A percentile compares a stretch with the other conserved stretches of the same genome.
Evolutionary conservation across 2,329 filamentous ascomycete genomes (phyloP).

Genomic region (Sclerotinia subarctica): DNA sequence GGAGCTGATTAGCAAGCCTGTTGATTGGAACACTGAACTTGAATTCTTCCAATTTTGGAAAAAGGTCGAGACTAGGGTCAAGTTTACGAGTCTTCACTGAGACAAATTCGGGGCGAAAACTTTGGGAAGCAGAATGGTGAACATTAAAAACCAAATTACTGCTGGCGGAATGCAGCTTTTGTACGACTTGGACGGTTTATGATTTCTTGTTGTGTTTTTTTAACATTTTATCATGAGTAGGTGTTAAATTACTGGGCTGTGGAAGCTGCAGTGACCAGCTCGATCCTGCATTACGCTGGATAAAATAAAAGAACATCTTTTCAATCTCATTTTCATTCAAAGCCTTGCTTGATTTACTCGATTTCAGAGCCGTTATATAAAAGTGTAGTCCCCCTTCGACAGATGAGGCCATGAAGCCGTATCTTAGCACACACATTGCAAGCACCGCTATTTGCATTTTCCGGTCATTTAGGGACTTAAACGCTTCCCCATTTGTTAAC

Average conservation of each 20-base stretch:
- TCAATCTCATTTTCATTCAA: not conserved
- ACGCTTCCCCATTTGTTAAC: not conserved
- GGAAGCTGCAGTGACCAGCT: not conserved
- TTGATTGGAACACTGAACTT: not conserved
- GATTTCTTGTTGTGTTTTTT: not conserved
- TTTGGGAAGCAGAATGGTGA: not conserved
- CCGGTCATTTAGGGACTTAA: not conserved
- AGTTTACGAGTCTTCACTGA: slow-evolving; percentile 4
- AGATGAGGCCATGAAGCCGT: not conserved
- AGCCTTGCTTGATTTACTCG: not conserved
- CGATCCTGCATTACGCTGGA: not conserved
- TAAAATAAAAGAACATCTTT: not conserved
- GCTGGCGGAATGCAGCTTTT: not conserved
- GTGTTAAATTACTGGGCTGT: not conserved
- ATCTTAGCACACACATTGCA: not conserved
- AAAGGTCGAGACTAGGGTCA: not conserved
- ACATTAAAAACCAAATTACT: not conserved
- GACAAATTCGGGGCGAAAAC: too few species aligned
- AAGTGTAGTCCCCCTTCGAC: not conserved
- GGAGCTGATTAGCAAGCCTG: not conserved
- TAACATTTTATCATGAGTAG: not conserved
- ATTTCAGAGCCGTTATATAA: not conserved
- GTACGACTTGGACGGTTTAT: not conserved
- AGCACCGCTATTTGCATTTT: too few species aligned
- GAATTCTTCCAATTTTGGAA: slow-evolving; percentile 2